Conservation (phyloP, 2,329 filamentous ascomycete genomes). For the Coniosporium tulheliwenetii region DNA sequence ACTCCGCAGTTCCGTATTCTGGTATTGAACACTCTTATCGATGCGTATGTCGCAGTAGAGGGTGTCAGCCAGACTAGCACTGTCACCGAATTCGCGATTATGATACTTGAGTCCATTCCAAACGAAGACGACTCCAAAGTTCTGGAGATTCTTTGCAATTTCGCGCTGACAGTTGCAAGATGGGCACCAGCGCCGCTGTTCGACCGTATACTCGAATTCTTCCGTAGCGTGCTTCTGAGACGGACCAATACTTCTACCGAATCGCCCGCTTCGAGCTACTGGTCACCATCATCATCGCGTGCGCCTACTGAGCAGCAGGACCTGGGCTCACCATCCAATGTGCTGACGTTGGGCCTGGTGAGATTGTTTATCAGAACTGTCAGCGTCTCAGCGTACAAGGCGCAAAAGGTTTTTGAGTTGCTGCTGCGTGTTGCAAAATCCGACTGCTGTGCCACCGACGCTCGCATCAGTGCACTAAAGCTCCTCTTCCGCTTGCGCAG, state of each 20-base stretch:
- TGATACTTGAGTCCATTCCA: slow-evolving; percentile 44
- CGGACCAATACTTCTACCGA: slow-evolving; percentile 6
- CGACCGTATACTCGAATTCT: slow-evolving; percentile 12
- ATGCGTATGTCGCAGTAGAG: slow-evolving; percentile 32
- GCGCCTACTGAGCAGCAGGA: slow-evolving; percentile 4
- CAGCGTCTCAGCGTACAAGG: slow-evolving; percentile 49
- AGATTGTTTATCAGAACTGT: slow-evolving; percentile 63
- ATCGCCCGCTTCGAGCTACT: slow-evolving; percentile 5
- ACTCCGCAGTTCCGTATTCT: slow-evolving; percentile 46
- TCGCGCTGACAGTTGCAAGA: slow-evolving; percentile 49
- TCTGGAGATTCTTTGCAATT: slow-evolving; percentile 47
- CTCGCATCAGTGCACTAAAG: slow-evolving; percentile 60
- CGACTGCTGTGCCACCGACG: slow-evolving; percentile 46
- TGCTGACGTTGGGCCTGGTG: slow-evolving; percentile 56
- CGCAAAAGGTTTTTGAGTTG: slow-evolving; percentile 43
- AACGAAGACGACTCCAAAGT: slow-evolving; percentile 49
- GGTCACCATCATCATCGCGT: neutral
- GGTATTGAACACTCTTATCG: slow-evolving; percentile 42
- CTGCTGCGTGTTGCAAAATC: slow-evolving; percentile 49
- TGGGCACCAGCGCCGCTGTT: slow-evolving; percentile 44
- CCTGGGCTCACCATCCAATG: slow-evolving; percentile 44
- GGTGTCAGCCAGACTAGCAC: slow-evolving; percentile 42
- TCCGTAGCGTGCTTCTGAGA: slow-evolving; percentile 2
- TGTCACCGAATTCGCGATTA: slow-evolving; percentile 42
- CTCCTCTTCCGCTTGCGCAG: slow-evolving; percentile 65